Base-by-base conservation (phyloP, 1,284 basidiomycete genomes). In the Hemileia vastatrix region DNA sequence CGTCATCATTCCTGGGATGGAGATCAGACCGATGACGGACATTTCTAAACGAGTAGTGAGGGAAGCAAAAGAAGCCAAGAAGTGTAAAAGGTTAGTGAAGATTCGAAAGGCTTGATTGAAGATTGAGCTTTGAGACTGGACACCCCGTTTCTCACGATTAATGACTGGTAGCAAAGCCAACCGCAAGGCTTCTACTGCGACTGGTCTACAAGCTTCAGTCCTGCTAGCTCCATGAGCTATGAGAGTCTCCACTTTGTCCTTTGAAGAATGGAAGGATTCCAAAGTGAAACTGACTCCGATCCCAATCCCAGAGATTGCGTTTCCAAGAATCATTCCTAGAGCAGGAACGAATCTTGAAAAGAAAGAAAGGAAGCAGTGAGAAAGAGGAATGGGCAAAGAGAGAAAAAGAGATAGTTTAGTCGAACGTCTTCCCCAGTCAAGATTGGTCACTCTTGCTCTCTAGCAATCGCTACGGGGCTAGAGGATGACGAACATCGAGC, bases 291-390 rank as follows among this genome's bases (percentile, higher is more conserved):
- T 83, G 3, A 85, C 78, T 0, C 84, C 81, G 0, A 90, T 81
- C 1, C 87, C 83, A 21, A 90, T 82, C 0, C 83, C 83, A 0
- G 84, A 85, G 62, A 90, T 86, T 0, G 87, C 85, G 64, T 82
- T 83, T 3, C 88, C 88, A 55, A 88, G 86, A 1, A 90, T 79
- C 89, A 91, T 90, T n/a, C 89, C 88, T 90, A 62, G 6, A 40
- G 2, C 24, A 33, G 23, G 53, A 31, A 18, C 21, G 45, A 6
- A 64, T 33, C 33, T 49, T 45, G 57, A 44, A 8, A 53, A 54
- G 53, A 33, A 33, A n/a, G n/a, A n/a, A n/a, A n/a, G n/a, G n/a
- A n/a, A n/a, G n/a, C n/a, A n/a, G n/a, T n/a, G n/a, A n/a, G n/a
- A n/a, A n/a, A n/a, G n/a, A n/a, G n/a, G n/a, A n/a, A n/a, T n/a